phyloP scores from a whole-genome alignment of 345 rosid species.

The Murraya koenigii region DNA sequence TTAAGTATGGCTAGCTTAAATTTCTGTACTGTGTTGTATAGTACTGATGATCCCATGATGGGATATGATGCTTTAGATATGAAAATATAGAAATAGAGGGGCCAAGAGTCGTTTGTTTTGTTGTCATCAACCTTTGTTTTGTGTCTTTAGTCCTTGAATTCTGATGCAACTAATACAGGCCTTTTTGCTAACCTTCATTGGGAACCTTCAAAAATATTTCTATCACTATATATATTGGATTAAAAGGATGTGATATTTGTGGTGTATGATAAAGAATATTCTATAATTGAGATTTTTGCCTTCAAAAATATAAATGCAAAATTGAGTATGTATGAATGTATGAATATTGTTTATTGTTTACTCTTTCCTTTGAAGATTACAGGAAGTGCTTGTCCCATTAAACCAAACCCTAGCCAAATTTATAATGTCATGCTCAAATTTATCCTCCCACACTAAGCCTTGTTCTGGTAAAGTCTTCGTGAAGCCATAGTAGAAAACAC shows the following conservation, averaged over 20 bases:
- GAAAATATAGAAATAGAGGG: neutral
- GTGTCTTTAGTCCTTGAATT: neutral
- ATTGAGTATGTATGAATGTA: neutral
- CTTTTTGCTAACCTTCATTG: neutral
- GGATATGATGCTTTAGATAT: neutral
- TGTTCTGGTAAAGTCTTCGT: slow-evolving; percentile 20
- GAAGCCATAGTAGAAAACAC: slow-evolving; percentile 27
- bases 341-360: neutral
- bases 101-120: neutral
- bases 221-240: too few relatives aligned
- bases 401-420: neutral
- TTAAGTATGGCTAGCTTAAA: slow-evolving; percentile 6
- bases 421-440: neutral
- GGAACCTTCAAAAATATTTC: neutral
- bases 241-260: neutral
- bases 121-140: neutral
- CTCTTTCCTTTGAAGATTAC: neutral
- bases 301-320: neutral
- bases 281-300: neutral
- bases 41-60: neutral
- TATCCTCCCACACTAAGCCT: neutral
- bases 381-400: neutral
- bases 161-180: neutral
- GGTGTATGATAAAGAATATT: neutral
- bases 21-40: neutral